Base-by-base conservation (phyloP, 73 alveolate species). In the Tetrahymena thermophila region DNA sequence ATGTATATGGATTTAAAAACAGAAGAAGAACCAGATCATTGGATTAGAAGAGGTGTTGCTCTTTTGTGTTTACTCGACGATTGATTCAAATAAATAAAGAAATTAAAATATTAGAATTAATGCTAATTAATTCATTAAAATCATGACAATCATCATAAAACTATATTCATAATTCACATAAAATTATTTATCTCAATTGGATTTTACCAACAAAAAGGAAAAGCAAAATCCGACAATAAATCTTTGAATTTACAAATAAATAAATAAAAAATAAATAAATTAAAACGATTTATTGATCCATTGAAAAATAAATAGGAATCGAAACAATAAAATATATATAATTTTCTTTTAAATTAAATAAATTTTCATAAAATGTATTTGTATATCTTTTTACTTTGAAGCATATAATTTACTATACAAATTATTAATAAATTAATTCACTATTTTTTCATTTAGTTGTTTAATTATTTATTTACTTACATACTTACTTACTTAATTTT, bases 11-110 rank as follows among this genome's bases (percentile, higher is more conserved):
- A 94, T 31, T 56, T 97, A 43, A 95, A 94, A 16, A 94, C 98
- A 35, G 98, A 97, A 21, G 96, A 93, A 13, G 97, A 96, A 16
- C 96, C 96, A 42, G 99, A 97, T 34, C 96, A 94, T 85, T 97
- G 99, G 99, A 97, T 97, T 85, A 96, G 98, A 94, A 94, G 99
- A 94, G 99, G 99, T 95, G 99, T 97, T 58, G 99, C 99, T n/a
- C 94, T 97, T 55, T 96, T 97, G 37, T 97, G 99, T 94, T 58
- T 94, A 50, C 95, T 97, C 28, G 97, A 94, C 93, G 97, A 97
- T 85, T 95, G 97, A 95, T 71, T 15, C 23, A 50, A 50, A 50
- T 21, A 21, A 50, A 50, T 2, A 40, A 40, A 40, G 4, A 37
- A 37, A 10, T 19, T 2, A 50, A 50, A 50, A 50, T 21, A 14